phyloP scores from a whole-genome alignment of 2,329 filamentous ascomycete genomes.

The Colletotrichum echinochloae region DNA sequence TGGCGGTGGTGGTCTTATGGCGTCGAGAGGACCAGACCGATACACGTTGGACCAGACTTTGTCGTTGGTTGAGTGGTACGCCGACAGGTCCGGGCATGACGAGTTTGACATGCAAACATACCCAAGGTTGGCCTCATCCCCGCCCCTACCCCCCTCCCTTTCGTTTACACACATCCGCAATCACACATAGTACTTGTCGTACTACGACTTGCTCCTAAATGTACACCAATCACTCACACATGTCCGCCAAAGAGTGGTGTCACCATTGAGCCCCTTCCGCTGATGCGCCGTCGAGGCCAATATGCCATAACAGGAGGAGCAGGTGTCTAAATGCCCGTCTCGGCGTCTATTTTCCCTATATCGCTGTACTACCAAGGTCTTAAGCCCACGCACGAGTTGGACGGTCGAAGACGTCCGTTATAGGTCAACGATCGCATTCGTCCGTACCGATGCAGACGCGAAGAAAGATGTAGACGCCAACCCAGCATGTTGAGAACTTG shows the following conservation, averaged over 20 bases:
- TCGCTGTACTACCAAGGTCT: background rate
- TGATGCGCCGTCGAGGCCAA: background rate
- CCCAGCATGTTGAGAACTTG: background rate
- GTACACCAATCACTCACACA: background rate
- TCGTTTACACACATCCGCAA: no score
- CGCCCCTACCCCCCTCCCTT: background rate
- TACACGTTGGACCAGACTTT: no score
- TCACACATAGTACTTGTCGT: background rate
- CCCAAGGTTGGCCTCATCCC: background rate
- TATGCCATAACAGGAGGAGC: background rate
- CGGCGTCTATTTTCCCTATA: background rate
- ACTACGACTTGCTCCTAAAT: background rate
- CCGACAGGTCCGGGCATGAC: background rate
- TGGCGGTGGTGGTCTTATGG: constrained; percentile 30
- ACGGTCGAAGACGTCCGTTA: background rate
- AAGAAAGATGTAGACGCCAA: background rate
- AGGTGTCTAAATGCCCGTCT: constrained; percentile 1
- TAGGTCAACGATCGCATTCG: background rate
- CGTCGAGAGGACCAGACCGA: background rate
- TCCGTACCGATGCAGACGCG: background rate
- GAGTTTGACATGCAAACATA: constrained; percentile 1
- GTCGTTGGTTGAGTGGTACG: background rate
- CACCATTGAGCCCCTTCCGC: background rate
- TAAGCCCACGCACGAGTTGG: background rate
- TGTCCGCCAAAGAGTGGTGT: background rate